Percentiles rank a stretch among this genome's conserved stretches.
These are phyloP conservation scores for Leucosporidium yakuticum DNA, from an alignment of 768 basidiomycete species.

Conservation along the genomic window DNA sequence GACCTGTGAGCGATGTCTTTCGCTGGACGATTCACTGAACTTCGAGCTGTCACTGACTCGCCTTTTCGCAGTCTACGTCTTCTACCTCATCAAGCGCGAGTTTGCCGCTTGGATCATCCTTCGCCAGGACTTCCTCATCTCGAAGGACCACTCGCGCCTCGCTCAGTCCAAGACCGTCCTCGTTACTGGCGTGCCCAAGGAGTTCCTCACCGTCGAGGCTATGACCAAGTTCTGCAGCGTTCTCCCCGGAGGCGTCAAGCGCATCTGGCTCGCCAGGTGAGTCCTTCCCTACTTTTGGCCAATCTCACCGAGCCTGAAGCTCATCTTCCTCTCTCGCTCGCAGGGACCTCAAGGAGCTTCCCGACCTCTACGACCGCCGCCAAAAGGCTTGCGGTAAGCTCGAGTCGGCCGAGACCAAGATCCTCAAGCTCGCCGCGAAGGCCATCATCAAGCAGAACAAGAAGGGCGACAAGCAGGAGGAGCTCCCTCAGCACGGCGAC, in stretches of 20 bases:
- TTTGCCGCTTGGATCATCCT: slow-evolving; percentile 71
- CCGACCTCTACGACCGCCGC: slow-evolving; percentile 71
- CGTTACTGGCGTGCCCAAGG: slow-evolving; percentile 76
- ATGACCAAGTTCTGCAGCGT: slow-evolving; percentile 50
- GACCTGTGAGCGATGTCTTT: slow-evolving; percentile 55
- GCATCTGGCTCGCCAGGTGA: slow-evolving; percentile 85
- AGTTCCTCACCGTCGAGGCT: slow-evolving; percentile 63
- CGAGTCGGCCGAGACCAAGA: slow-evolving; percentile 73
- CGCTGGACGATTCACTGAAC: no score
- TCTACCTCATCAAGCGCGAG: slow-evolving; percentile 72
- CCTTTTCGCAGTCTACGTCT: slow-evolving; percentile 64
- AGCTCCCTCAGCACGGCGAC: slow-evolving; percentile 31
- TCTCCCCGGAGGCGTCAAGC: slow-evolving; percentile 82
- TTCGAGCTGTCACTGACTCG: background rate
- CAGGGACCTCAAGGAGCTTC: slow-evolving; percentile 79
- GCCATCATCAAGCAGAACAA: slow-evolving; percentile 49
- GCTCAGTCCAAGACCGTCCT: slow-evolving; percentile 87
- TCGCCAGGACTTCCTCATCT: slow-evolving; percentile 76
- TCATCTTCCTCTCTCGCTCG: background rate
- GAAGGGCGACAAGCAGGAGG: slow-evolving; percentile 15
- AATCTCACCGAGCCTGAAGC: no score
- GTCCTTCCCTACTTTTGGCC: slow-evolving; percentile 16
- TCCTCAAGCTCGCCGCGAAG: slow-evolving; percentile 71
- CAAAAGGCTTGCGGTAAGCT: slow-evolving; percentile 67
- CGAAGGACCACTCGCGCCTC: slow-evolving; percentile 62